Evolutionary conservation across 129 eudicot species (phyloP), one percentile per base, ranked within the genome.

Genomic region (Pseudognaphalium luteoalbum): DNA sequence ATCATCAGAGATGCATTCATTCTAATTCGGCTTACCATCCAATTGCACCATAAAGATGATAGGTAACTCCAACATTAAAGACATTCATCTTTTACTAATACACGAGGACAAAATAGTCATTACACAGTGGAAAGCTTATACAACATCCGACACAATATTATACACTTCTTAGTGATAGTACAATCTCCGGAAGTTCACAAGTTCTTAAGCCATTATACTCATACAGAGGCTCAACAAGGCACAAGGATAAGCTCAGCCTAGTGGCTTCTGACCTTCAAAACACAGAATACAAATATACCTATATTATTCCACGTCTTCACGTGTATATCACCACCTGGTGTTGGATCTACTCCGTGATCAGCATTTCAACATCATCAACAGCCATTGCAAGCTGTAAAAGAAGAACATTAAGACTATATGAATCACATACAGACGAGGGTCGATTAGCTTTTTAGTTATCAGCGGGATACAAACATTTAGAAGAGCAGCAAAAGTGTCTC

Each of bases 151-250:
- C 73, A 73, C 74, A 37, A 50, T 74, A 80, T 74, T 74, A 80
- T 74, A 80, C 84, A 80, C 58, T 80, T 80, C 63, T 57, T 57
- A 57, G 28, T 19, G 19, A 19, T 80, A 79, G 61, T 52, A 79
- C 33, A 79, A 56, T 19, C 41, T 79, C 56, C 21, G n/a, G 54
- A 33, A 56, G 51, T 58, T 21, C 30, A 65, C 10, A 66, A 66
- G 74, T 28, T 71, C 35, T 57, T 68, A 80, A 65, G 65, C 68
- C 62, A 19, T 73, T 59, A 67, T 57, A 80, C 84, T 74, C 63
- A 25, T 73, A 73, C 70, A 73, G 78, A 73, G 83, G 83, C 83
- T 66, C 83, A 73, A 80, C 84, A 0, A 42, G 73, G 78, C 83
- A 34, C 41, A 22, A 28, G 54, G 0, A 73, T n/a, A 19, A 22